These are phyloP conservation scores for Arthrobotrys musiformis DNA, from an alignment of 2,329 filamentous ascomycete genomes.

Conservation along the genomic window DNA sequence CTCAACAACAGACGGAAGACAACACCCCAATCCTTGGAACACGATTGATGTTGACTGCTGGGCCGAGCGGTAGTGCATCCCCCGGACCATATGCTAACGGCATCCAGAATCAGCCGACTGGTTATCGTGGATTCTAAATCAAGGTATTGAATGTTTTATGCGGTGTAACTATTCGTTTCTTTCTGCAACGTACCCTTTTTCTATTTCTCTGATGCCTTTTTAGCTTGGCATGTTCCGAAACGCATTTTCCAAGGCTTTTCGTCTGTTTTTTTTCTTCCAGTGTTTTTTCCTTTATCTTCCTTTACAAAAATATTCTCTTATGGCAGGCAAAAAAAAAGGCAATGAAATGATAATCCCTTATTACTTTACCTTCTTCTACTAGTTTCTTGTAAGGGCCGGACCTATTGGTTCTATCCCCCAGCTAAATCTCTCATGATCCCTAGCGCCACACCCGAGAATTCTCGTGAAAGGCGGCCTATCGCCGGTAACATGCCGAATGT, in stretches of 20 bases:
- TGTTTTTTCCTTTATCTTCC: background rate
- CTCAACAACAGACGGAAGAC: conserved; percentile 85
- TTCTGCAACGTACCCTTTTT: conserved; percentile 14
- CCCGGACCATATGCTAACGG: conserved; percentile 83
- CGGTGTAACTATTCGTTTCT: conserved; percentile 31
- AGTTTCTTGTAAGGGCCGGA: background rate
- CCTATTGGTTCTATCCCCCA: background rate
- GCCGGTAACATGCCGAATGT: conserved; percentile 40
- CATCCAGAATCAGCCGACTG: conserved; percentile 87
- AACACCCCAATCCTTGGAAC: conserved; percentile 92
- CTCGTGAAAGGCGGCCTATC: conserved; percentile 31
- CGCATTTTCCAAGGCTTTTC: conserved; percentile 21
- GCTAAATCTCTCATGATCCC: conserved; percentile 21
- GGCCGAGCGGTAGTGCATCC: conserved; percentile 72
- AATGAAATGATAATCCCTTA: conserved; percentile 49
- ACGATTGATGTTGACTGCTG: conserved; percentile 95
- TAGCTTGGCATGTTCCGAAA: conserved; percentile 28
- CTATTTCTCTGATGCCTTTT: conserved; percentile 14
- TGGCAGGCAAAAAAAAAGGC: conserved; percentile 39
- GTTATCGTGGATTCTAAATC: conserved; percentile 70
- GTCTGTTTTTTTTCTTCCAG: background rate
- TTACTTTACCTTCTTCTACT: background rate
- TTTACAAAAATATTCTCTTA: background rate
- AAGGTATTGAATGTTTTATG: conserved; percentile 39
- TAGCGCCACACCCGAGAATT: conserved; percentile 33